Evolutionary conservation across 768 basidiomycete genomes (phyloP).

Genomic region (Mycena galopus): DNA sequence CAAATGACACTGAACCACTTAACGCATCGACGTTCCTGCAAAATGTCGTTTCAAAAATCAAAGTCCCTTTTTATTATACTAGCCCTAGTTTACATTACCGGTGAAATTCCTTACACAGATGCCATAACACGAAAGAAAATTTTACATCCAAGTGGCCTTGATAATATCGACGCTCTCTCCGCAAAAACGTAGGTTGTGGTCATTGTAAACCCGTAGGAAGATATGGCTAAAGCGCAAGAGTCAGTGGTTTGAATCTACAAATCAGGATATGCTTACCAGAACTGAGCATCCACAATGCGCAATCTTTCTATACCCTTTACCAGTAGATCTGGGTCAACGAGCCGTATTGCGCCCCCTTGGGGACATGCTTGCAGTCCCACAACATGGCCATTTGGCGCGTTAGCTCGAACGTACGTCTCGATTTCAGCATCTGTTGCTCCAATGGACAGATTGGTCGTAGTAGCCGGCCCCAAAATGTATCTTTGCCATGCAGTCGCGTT

Average conservation of each 20-base stretch:
- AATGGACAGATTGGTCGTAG: not conserved
- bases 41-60: too few species aligned
- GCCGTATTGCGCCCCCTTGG: slow-evolving; percentile 25
- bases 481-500: slow-evolving; percentile 41
- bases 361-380: slow-evolving; percentile 28
- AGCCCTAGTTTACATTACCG: too few species aligned
- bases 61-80: too few species aligned
- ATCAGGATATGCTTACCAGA: not conserved
- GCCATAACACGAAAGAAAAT: too few species aligned
- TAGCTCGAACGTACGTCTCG: slow-evolving; percentile 2
- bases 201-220: slow-evolving; percentile 25
- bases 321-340: slow-evolving; percentile 21
- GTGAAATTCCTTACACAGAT: too few species aligned
- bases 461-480: slow-evolving; percentile 33
- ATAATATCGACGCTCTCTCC: slow-evolving; percentile 37
- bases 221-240: slow-evolving; percentile 4
- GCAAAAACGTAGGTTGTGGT: slow-evolving; percentile 34
- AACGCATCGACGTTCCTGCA: too few species aligned
- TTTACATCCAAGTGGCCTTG: slow-evolving; percentile 18
- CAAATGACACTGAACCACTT: too few species aligned
- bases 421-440: slow-evolving; percentile 11
- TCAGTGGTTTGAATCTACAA: not conserved
- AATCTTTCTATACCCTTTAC: not conserved
- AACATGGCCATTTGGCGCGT: slow-evolving; percentile 12
- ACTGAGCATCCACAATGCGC: not conserved